Percentiles rank a stretch among this genome's conserved stretches.
These are phyloP conservation scores for Leccinum fallax DNA, from an alignment of 1,284 basidiomycete species.

Conservation along the genomic window DNA sequence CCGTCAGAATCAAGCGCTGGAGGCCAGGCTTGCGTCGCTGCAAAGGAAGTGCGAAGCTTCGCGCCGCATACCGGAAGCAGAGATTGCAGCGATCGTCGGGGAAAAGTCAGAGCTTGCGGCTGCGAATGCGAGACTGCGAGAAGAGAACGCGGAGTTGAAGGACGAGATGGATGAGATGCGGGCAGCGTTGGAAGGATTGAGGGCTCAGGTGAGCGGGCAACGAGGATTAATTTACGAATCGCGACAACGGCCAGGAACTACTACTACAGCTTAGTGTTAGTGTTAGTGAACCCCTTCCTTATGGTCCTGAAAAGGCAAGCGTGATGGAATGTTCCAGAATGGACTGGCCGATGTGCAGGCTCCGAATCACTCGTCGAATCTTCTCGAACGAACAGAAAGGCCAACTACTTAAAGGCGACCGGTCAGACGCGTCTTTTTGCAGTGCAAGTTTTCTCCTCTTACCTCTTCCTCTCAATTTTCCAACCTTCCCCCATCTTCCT, in stretches of 20 bases:
- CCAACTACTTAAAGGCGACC: conserved; percentile 44
- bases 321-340: conserved; percentile 36
- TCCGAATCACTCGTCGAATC: conserved; percentile 46
- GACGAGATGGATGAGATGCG: conserved; percentile 73
- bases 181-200: conserved; percentile 69
- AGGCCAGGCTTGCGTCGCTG: conserved; percentile 48
- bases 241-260: conserved; percentile 24
- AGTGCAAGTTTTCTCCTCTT: conserved; percentile 10
- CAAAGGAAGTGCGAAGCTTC: conserved; percentile 40
- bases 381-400: conserved; percentile 54
- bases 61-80: conserved; percentile 39
- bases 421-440: conserved; percentile 21
- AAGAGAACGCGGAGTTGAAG: conserved; percentile 58
- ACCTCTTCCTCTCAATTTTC: conserved; percentile 12
- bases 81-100: conserved; percentile 44
- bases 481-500: conserved; percentile 6
- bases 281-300: not conserved
- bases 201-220: conserved; percentile 51
- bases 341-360: conserved; percentile 11
- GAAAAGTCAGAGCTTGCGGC: conserved; percentile 51
- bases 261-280: conserved; percentile 2
- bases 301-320: conserved; percentile 35
- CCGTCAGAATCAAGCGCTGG: conserved; percentile 58
- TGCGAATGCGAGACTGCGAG: conserved; percentile 52
- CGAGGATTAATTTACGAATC: conserved; percentile 44